These are phyloP conservation scores for Pseudocercospora cruenta DNA, from an alignment of 2,329 filamentous ascomycete genomes.

Conservation along the genomic window DNA sequence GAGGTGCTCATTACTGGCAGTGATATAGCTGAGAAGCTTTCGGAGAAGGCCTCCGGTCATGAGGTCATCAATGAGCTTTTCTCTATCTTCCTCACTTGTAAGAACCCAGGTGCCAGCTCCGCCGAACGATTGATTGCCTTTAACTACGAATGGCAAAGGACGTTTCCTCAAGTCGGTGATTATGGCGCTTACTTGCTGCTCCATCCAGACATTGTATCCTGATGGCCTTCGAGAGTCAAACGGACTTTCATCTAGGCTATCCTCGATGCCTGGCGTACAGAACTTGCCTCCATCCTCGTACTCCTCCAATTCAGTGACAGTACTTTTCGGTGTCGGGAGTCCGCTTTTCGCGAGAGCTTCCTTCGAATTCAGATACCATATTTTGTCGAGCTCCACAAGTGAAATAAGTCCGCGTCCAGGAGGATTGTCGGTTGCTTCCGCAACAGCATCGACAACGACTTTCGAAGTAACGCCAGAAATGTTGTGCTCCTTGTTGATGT, in stretches of 20 bases:
- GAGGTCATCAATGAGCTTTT: slow-evolving; percentile 3
- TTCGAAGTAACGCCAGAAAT: slow-evolving; percentile 7
- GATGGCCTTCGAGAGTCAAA: slow-evolving; percentile 4
- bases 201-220: slow-evolving; percentile 10
- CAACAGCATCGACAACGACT: slow-evolving; percentile 10
- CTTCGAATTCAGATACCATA: slow-evolving; percentile 13
- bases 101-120: slow-evolving; percentile 11
- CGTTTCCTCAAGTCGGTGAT: not conserved
- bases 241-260: not conserved
- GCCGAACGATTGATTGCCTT: slow-evolving; percentile 13
- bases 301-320: slow-evolving; percentile 8
- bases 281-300: slow-evolving; percentile 9
- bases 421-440: slow-evolving; percentile 12
- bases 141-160: slow-evolving; percentile 11
- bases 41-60: not conserved
- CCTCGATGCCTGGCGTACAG: slow-evolving; percentile 10
- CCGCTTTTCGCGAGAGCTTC: slow-evolving; percentile 12
- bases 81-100: slow-evolving; percentile 6
- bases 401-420: not conserved
- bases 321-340: slow-evolving; percentile 8
- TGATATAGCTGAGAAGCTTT: slow-evolving; percentile 11
- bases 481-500: not conserved
- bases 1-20: slow-evolving; percentile 12
- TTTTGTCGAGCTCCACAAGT: slow-evolving; percentile 11
- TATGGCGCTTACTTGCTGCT: slow-evolving; percentile 3